Conservation (phyloP, 2,329 filamentous ascomycete species). For the Colletotrichum sp. region DNA sequence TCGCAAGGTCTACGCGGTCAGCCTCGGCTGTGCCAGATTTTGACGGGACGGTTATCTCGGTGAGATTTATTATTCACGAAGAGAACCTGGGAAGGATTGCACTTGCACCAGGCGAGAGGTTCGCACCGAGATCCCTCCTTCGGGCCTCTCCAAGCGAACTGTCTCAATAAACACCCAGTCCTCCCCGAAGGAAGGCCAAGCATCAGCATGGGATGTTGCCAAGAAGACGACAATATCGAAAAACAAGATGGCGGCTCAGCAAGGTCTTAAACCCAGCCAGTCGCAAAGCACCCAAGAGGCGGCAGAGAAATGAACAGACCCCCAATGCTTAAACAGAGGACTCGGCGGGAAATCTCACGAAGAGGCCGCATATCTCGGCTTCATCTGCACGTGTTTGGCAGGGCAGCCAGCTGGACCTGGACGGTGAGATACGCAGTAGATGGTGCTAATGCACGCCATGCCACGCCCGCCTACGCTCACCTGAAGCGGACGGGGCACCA, state of each 20-base stretch:
- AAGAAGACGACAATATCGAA: neutral
- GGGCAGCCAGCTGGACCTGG: neutral
- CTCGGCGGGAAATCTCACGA: neutral
- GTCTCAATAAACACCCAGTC: neutral
- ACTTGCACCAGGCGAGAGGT: neutral
- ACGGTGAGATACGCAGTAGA: neutral
- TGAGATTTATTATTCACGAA: neutral
- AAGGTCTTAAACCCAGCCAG: neutral
- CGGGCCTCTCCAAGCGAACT: neutral
- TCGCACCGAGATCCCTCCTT: neutral
- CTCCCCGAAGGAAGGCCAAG: neutral
- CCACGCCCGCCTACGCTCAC: constrained; percentile 14
- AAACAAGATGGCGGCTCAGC: neutral
- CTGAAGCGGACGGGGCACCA: constrained; percentile 20
- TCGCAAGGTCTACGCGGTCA: neutral
- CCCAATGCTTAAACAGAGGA: neutral
- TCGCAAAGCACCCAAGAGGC: neutral
- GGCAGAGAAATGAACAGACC: neutral
- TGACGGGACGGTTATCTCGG: neutral
- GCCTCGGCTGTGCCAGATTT: neutral
- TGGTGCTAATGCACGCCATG: constrained; percentile 9
- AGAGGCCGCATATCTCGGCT: constrained; percentile 5
- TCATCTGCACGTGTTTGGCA: constrained; percentile 7
- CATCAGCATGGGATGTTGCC: neutral
- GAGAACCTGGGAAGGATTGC: no score